Percentiles rank a stretch among this genome's conserved stretches.
Evolutionary conservation across 768 basidiomycete species (phyloP).

Genomic region (Ramaria rubella): DNA sequence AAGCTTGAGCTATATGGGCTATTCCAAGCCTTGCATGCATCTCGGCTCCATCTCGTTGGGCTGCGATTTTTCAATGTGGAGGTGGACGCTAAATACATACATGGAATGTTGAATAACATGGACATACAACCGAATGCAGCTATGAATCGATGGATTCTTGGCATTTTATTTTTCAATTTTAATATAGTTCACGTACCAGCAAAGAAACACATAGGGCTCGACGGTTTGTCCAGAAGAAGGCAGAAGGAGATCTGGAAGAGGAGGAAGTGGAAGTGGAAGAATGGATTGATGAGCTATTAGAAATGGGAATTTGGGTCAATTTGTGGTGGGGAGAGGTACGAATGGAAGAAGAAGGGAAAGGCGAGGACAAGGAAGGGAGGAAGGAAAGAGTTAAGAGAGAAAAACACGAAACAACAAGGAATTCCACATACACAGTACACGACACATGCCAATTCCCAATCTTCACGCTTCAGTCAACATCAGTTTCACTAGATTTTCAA

Average conservation of each 20-base stretch:
- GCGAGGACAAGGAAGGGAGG: conserved; percentile 9
- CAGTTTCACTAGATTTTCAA: not conserved
- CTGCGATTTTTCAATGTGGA: conserved; percentile 23
- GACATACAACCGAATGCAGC: conserved; percentile 13
- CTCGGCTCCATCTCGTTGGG: conserved; percentile 25
- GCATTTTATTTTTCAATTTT: conserved; percentile 13
- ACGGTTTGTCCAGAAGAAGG: not conserved
- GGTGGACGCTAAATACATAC: too few relatives aligned
- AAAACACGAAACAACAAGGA: not conserved
- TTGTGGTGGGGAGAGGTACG: conserved; percentile 15
- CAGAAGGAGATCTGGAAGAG: not conserved
- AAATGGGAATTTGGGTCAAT: not conserved
- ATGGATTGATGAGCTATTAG: not conserved
- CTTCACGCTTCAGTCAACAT: not conserved
- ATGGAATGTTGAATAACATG: too few relatives aligned
- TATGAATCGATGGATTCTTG: conserved; percentile 16
- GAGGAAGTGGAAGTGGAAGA: conserved; percentile 9
- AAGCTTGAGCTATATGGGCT: conserved; percentile 14
- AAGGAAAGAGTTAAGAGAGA: not conserved
- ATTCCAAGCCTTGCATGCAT: not conserved
- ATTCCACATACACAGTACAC: not conserved
- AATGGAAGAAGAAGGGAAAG: not conserved
- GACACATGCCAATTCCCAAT: not conserved
- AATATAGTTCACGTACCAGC: not conserved
- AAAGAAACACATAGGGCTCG: not conserved